Base-by-base conservation (phyloP, 2,329 filamentous ascomycete genomes). In the Aspergillus pseudotamarii region DNA sequence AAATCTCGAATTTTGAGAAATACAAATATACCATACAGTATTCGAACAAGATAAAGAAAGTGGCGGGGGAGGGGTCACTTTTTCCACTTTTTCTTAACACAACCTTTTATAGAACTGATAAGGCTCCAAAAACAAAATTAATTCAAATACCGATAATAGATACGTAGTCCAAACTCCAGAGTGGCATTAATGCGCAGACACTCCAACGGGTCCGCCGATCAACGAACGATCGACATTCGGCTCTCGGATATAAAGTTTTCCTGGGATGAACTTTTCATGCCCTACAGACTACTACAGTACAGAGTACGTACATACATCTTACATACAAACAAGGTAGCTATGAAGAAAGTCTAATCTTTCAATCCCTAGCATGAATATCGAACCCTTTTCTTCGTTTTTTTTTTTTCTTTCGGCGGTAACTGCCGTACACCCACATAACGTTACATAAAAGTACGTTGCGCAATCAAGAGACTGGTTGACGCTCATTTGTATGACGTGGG, bases 191-290 rank as follows among this genome's bases (percentile, higher is more conserved):
- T 23, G 23, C 23, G 23, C 19, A 21, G 45, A 26, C 36, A 14
- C 43, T 46, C 45, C 21, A 48, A 48, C 45, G 48, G 48, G 28
- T 51, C 48, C 28, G 48, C 48, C n/a, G 48, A 51, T 51, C 48
- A 51, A 32, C 28, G 28, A 32, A 51, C 48, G 48, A 51, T 51
- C 48, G 48, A 16, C 48, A n/a, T 51, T 34, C 48, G 48, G 48
- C 28, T 51, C 4, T n/a, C 28, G 19, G 28, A 51, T 51, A 51
- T 51, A 32, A 51, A 51, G 48, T 51, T 51, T 51, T n/a, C 26
- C 21, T 26, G 6, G 19, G 41, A 23, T 48, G 23, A n/a, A 28
- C 21, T 23, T 48, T 48, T 36, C 45, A 28, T 48, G 11, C 23
- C 21, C 21, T 48, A 19, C 23, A 36, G 34, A 26, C 21, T 48